A percentile compares a stretch with the other conserved stretches of the same genome.
Evolutionary conservation across 441 rosid species (phyloP).

Genomic region (California macrophylla): DNA sequence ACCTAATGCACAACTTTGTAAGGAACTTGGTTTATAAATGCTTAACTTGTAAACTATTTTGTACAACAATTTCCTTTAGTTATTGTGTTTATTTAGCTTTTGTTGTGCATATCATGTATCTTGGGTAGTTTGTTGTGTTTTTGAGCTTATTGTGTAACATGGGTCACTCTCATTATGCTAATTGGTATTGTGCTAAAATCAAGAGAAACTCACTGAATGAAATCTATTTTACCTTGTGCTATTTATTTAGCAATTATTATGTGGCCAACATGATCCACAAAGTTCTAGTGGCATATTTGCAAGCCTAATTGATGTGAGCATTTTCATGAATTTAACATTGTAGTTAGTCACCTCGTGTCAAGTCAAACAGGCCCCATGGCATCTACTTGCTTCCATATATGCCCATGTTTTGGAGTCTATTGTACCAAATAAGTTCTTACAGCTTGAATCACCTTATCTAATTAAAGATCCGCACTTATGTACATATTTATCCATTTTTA

Average conservation of each 20-base stretch:
- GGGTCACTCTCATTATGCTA: neutral
- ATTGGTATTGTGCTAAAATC: neutral
- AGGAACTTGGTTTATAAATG: neutral
- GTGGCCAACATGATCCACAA: neutral
- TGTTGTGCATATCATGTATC: neutral
- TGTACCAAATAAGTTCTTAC: neutral
- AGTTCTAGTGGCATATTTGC: neutral
- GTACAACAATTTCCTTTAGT: neutral
- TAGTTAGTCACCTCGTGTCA: too few species aligned
- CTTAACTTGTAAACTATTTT: neutral
- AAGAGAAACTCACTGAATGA: neutral
- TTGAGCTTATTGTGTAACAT: neutral
- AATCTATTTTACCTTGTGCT: neutral
- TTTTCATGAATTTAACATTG: too few species aligned
- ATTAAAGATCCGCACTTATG: neutral
- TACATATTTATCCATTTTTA: neutral
- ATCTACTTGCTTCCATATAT: neutral
- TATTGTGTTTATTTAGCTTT: too few species aligned
- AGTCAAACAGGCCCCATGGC: neutral
- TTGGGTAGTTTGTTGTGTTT: too few species aligned
- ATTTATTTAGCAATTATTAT: too few species aligned
- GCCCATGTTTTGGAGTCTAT: too few species aligned
- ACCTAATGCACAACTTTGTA: neutral
- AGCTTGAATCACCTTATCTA: neutral
- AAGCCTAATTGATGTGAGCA: neutral